Evolutionary conservation across 2,329 filamentous ascomycete species (phyloP), one percentile per base, ranked within the genome.

Genomic region (Clarireedia sp.): DNA sequence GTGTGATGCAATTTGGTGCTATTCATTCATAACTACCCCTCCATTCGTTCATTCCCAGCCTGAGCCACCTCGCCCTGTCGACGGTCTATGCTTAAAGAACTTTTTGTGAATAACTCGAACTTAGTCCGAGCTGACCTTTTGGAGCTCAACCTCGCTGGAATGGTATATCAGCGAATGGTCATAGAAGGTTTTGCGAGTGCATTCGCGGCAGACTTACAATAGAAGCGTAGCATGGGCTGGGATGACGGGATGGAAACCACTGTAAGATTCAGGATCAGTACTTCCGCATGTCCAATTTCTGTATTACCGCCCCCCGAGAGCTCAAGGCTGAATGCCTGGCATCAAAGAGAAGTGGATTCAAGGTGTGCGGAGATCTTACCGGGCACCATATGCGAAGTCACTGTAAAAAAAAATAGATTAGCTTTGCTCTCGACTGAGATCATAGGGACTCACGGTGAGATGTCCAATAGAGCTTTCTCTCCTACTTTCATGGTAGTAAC

Each of bases 401-500:
- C 82, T 84, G 61, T 36, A 51, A 41, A 52, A 37, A 51, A 41
- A 52, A 29, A 59, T 36, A 51, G 24, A 29, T 65, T 54, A 67
- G 64, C 44, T 58, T 45, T 51, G 46, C 12, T 54, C 21, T 36
- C 4, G 2, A 36, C 29, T 29, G 16, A 24, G 6, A 38, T 37
- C 24, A 12, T 14, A 23, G 5, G 38, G 47, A 40, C 80, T 71
- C 78, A 90, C 86, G 80, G 78, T 60, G 85, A 80, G 69, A 97
- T 96, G 63, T 85, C 86, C 62, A 99, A 78, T 51, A 82, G 88
- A 53, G 90, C 85, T 77, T 89, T 92, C 80, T 97, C 92, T 70
- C 92, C 91, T 57, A 95, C 77, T 69, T 86, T 85, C 92, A 99
- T 96, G 69, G 82, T 77, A 49, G 77, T 74, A 52, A 97, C 90